Evolutionary conservation across 495 filamentous ascomycete genomes (phyloP).

Genomic region (Neurospora pannonica): DNA sequence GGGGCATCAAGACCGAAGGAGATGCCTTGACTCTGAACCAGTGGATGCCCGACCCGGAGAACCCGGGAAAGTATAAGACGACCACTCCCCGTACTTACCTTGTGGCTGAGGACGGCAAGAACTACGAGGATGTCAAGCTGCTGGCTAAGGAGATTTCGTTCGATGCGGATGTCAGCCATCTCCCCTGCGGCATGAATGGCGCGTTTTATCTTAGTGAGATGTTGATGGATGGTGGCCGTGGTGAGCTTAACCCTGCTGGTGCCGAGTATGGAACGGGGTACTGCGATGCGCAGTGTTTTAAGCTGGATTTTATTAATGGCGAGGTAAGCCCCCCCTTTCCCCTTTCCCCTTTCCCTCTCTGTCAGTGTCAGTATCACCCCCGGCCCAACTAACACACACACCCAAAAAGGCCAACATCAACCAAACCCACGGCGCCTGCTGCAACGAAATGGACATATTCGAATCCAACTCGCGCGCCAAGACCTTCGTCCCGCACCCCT

Average conservation of each 20-base stretch:
- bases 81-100: slow-evolving; percentile 55
- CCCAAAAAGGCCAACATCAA: slow-evolving; percentile 46
- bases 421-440: slow-evolving; percentile 50
- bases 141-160: slow-evolving; percentile 58
- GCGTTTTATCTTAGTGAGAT: slow-evolving; percentile 61
- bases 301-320: slow-evolving; percentile 61
- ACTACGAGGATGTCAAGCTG: slow-evolving; percentile 52
- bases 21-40: slow-evolving; percentile 41
- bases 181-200: slow-evolving; percentile 65
- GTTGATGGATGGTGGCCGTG: slow-evolving; percentile 52
- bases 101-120: slow-evolving; percentile 34
- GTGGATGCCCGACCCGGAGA: slow-evolving; percentile 37
- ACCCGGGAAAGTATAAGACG: slow-evolving; percentile 26
- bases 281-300: slow-evolving; percentile 64
- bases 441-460: slow-evolving; percentile 66
- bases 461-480: slow-evolving; percentile 57
- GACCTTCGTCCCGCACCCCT: slow-evolving; percentile 55
- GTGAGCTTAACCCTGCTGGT: slow-evolving; percentile 53
- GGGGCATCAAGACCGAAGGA: slow-evolving; percentile 39
- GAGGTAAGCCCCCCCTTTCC: slow-evolving; percentile 22
- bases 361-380: neutral
- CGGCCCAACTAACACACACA: neutral
- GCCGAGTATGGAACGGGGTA: slow-evolving; percentile 68
- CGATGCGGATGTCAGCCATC: slow-evolving; percentile 53
- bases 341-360: neutral